These are phyloP conservation scores for Globisporangium mamillatum DNA, from an alignment of 352 stramenopile species.

Conservation along the genomic window DNA sequence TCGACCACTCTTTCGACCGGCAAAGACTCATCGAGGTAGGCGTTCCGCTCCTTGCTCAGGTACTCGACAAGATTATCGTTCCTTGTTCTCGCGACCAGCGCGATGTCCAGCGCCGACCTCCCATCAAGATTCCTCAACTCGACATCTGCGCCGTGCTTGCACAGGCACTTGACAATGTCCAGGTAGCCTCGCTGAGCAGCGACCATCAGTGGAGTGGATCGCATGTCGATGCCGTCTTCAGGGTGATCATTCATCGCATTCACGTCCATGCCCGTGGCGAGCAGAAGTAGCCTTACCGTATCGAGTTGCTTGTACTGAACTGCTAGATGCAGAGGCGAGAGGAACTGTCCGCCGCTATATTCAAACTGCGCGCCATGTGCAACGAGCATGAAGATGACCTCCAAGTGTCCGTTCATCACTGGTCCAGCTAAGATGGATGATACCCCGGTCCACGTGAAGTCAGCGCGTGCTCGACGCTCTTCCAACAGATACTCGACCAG, in stretches of 20 bases:
- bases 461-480: neutral
- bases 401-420: conserved; percentile 4
- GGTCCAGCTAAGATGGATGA: neutral
- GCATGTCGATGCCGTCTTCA: conserved; percentile 9
- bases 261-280: conserved; percentile 7
- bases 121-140: conserved; percentile 2
- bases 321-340: conserved; percentile 5
- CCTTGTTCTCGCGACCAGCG: neutral
- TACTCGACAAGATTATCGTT: neutral
- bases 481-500: conserved; percentile 10
- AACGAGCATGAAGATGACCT: conserved; percentile 5
- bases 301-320: conserved; percentile 9
- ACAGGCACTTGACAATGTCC: conserved; percentile 1
- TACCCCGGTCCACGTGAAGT: conserved; percentile 5
- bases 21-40: neutral
- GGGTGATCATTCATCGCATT: conserved; percentile 4
- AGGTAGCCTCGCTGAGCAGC: conserved; percentile 7
- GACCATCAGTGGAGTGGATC: conserved; percentile 10
- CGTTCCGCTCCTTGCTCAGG: neutral
- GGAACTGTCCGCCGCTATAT: neutral
- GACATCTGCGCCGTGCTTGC: conserved; percentile 4
- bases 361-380: conserved; percentile 1
- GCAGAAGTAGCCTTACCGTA: conserved; percentile 2
- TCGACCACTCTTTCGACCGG: no score
- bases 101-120: conserved; percentile 1